Evolutionary conservation across 805 yeast genomes (phyloP).

Genomic region (Candida oleophila): DNA sequence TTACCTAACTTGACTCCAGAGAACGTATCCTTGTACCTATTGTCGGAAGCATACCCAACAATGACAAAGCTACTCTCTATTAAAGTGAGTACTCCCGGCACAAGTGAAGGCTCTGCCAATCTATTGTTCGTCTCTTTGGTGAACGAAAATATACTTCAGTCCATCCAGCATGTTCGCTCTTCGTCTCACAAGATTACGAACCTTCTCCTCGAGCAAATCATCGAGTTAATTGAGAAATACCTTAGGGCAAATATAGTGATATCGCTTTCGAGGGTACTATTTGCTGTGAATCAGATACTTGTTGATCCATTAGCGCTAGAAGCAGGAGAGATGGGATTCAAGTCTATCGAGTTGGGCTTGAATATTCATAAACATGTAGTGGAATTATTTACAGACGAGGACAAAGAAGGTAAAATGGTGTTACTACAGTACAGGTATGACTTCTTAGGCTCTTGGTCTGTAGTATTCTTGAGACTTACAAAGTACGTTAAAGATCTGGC

Average conservation of each 20-base stretch:
- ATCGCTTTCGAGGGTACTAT: conserved; percentile 27
- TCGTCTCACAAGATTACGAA: conserved; percentile 10
- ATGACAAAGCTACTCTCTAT: conserved; percentile 5
- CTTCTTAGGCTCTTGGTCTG: conserved; percentile 35
- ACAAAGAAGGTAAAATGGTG: conserved; percentile 16
- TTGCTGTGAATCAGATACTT: conserved; percentile 28
- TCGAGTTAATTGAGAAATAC: conserved; percentile 7
- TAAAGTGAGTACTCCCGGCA: no score
- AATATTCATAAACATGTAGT: conserved; percentile 22
- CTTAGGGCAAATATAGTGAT: conserved; percentile 15
- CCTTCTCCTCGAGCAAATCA: conserved; percentile 18
- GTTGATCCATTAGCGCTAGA: conserved; percentile 28
- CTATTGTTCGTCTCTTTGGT: conserved; percentile 21
- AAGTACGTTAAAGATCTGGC: not conserved
- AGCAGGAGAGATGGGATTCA: conserved; percentile 12
- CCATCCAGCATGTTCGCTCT: conserved; percentile 20
- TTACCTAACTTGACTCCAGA: conserved; percentile 28
- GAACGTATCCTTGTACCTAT: conserved; percentile 16
- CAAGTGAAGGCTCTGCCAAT: not conserved
- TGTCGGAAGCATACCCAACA: conserved; percentile 22
- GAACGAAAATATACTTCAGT: conserved; percentile 20
- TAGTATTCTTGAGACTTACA: conserved; percentile 10
- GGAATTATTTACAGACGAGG: conserved; percentile 11
- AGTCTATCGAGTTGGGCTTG: conserved; percentile 17
- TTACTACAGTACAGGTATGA: conserved; percentile 30